Percentiles rank a stretch among this genome's conserved stretches.
These are phyloP conservation scores for Oryza meyeriana DNA, from an alignment of 176 grass and related monocot species.

Conservation along the genomic window DNA sequence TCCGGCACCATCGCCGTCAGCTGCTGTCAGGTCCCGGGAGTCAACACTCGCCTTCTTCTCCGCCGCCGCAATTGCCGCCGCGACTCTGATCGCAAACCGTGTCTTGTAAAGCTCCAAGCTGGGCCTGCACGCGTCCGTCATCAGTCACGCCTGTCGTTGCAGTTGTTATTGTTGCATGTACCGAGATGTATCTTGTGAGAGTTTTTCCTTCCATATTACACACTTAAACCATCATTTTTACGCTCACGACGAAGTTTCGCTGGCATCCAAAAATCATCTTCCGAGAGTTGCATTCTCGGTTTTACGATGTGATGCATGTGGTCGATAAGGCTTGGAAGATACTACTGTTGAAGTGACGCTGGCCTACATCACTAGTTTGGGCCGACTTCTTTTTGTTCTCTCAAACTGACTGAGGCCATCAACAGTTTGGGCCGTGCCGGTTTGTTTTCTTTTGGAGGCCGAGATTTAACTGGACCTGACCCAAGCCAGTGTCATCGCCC, in stretches of 20 bases:
- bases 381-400: too few relatives aligned
- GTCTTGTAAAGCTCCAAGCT: not conserved
- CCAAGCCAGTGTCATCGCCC: not conserved
- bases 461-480: not conserved
- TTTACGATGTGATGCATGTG: too few relatives aligned
- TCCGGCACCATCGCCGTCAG: constrained; percentile 39
- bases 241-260: not conserved
- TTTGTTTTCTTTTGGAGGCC: not conserved
- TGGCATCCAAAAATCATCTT: not conserved
- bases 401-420: not conserved
- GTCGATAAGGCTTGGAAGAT: too few relatives aligned
- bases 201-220: not conserved
- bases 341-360: too few relatives aligned
- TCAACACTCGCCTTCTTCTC: not conserved
- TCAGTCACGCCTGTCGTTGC: not conserved
- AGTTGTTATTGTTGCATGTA: not conserved
- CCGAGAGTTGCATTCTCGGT: too few relatives aligned
- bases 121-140: not conserved
- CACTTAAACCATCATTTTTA: not conserved
- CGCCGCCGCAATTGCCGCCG: not conserved
- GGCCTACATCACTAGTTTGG: too few relatives aligned
- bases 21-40: not conserved
- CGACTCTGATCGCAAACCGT: not conserved
- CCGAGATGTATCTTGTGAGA: not conserved
- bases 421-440: not conserved